These are phyloP conservation scores for Hymenoscyphus fructigenus DNA, from an alignment of 2,329 filamentous ascomycete species.

Conservation along the genomic window DNA sequence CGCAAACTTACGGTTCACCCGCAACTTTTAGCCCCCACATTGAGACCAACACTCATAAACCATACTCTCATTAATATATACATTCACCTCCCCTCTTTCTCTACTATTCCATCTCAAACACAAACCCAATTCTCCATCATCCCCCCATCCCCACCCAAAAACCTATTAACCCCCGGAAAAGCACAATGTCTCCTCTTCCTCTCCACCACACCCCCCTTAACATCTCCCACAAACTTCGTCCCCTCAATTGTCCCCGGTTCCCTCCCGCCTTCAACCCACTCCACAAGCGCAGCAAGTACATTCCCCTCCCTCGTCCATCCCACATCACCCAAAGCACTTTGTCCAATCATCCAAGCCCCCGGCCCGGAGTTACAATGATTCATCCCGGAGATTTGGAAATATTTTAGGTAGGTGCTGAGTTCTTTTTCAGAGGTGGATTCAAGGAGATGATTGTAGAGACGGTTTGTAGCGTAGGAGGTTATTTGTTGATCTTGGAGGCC, in stretches of 20 bases:
- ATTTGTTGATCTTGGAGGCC: slow-evolving; percentile 41
- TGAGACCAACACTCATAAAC: no score
- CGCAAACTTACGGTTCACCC: no score
- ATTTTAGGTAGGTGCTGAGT: slow-evolving; percentile 46
- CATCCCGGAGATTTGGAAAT: slow-evolving; percentile 53
- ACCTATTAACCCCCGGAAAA: slow-evolving; percentile 24
- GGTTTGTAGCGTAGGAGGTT: slow-evolving; percentile 24
- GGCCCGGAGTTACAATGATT: slow-evolving; percentile 49
- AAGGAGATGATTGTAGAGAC: slow-evolving; percentile 28
- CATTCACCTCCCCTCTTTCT: background rate
- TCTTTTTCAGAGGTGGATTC: slow-evolving; percentile 14
- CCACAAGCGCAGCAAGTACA: slow-evolving; percentile 46
- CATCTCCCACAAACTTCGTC: slow-evolving; percentile 43
- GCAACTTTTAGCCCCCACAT: no score
- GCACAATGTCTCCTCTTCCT: slow-evolving; percentile 49
- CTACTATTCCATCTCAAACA: background rate
- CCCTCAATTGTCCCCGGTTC: slow-evolving; percentile 37
- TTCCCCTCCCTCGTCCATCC: slow-evolving; percentile 34
- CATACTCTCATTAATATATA: no score
- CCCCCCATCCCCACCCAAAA: slow-evolving; percentile 21
- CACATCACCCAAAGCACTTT: slow-evolving; percentile 19
- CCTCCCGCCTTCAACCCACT: slow-evolving; percentile 47
- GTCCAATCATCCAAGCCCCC: slow-evolving; percentile 43
- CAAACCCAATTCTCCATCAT: slow-evolving; percentile 26
- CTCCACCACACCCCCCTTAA: slow-evolving; percentile 40